These are phyloP conservation scores for Apiospora rasikravindrae DNA, from an alignment of 2,329 filamentous ascomycete genomes.

Conservation along the genomic window DNA sequence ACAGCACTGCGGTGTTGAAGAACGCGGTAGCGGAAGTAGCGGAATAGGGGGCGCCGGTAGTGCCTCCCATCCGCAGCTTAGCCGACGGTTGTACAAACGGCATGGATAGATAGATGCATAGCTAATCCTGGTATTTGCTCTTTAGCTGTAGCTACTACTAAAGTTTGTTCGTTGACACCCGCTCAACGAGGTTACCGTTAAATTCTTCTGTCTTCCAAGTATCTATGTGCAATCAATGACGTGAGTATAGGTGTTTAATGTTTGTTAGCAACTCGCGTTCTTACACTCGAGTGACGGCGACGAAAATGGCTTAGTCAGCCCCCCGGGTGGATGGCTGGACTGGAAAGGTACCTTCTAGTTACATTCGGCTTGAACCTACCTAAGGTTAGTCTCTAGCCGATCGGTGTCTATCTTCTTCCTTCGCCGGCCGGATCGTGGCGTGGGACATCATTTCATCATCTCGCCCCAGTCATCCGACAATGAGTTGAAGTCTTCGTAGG, in stretches of 20 bases:
- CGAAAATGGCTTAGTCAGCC: too few species aligned
- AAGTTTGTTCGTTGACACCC: neutral
- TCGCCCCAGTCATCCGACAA: neutral
- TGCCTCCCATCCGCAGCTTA: neutral
- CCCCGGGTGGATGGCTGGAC: too few species aligned
- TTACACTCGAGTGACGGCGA: too few species aligned
- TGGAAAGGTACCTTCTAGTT: too few species aligned
- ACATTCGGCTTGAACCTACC: too few species aligned
- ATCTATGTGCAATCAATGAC: too few species aligned
- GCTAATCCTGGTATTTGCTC: too few species aligned
- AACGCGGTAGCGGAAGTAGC: neutral
- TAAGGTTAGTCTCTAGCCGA: neutral
- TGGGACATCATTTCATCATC: neutral
- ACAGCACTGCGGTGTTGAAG: neutral
- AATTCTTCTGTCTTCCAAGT: too few species aligned
- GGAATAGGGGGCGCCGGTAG: slow-evolving; percentile 17
- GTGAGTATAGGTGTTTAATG: too few species aligned
- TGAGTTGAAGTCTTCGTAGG: neutral
- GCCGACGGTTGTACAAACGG: neutral
- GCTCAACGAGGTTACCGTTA: neutral
- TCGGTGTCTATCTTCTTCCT: neutral
- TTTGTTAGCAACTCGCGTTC: too few species aligned
- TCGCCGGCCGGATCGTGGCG: neutral
- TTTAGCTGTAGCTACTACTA: neutral
- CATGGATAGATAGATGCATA: neutral